Base-by-base conservation (phyloP, 495 filamentous ascomycete species). In the Letharia columbiana region DNA sequence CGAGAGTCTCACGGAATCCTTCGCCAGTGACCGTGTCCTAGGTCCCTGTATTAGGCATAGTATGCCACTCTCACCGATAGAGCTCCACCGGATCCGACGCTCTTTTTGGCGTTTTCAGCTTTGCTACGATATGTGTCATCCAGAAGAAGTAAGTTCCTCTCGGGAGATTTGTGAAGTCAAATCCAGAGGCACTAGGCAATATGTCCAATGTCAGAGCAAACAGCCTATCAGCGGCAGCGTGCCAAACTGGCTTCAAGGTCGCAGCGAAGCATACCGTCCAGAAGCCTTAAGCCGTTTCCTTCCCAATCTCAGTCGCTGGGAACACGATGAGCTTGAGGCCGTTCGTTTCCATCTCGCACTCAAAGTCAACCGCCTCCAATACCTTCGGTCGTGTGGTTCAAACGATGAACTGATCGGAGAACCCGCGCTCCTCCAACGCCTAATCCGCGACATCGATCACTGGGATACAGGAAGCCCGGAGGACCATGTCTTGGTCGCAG, bases 61-160 rank as follows among this genome's bases (percentile, higher is more conserved):
- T 13, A 20, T 15, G 8, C 31, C 56, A 20, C 12, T 61, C n/a
- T 41, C 41, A 0, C 35, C 40, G n/a, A 39, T 44, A 52, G 64
- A 66, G 54, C 33, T 45, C 2, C 56, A 66, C 28, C 56, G 40
- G 23, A 45, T 61, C 11, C 56, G 11, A 6, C 56, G 64, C 52
- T 56, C 64, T n/a, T 40, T 61, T 35, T 66, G 64, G 56, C 64
- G 57, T 35, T 50, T 61, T 12, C 56, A 61, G 20, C 57, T 66
- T n/a, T 66, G 59, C 42, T 66, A 54, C 12, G 64, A 66, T 31
- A 17, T 66, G 20, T 18, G 17, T 41, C 64, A 66, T 44, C 64
- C 59, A 15, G 57, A 23, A 54, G 42, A 35, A 18, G 2, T 10
- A 20, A 50, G 4, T 28, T 41, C 37, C 20, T 41, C 56, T 37